These are phyloP conservation scores for Pleurozium schreberi DNA, from an alignment of 225 moss, liverwort and hornwort genomes.

Conservation along the genomic window DNA sequence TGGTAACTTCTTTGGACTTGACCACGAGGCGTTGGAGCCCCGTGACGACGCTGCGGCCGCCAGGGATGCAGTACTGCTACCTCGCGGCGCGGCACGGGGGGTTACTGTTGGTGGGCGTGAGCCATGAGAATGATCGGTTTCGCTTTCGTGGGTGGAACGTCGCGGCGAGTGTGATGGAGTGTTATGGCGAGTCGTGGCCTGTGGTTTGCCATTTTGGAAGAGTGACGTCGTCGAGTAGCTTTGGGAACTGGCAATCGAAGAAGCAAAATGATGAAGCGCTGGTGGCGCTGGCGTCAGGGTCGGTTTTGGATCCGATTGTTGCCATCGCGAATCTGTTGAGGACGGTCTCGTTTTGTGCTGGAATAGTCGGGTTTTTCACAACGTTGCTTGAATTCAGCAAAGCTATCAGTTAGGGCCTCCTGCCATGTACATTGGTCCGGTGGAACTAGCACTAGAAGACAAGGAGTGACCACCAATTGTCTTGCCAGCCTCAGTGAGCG, in stretches of 20 bases:
- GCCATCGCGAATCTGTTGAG: neutral
- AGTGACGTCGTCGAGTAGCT: neutral
- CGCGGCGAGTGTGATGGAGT: neutral
- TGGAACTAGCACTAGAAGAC: no score
- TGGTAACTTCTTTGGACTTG: constrained; percentile 5
- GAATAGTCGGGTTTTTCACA: neutral
- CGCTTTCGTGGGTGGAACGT: constrained; percentile 21
- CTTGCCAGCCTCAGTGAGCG: no score
- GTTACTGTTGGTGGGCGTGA: constrained; percentile 18
- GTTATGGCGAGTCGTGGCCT: neutral
- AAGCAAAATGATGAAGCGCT: neutral
- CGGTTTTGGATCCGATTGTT: neutral
- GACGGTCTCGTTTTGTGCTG: neutral
- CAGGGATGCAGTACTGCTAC: constrained; percentile 17
- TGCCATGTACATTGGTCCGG: no score
- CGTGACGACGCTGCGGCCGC: constrained; percentile 6
- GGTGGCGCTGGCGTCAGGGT: neutral
- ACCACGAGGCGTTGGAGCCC: constrained; percentile 15
- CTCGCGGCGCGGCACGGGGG: neutral
- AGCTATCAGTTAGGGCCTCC: neutral
- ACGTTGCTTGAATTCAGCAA: neutral
- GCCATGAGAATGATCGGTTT: neutral
- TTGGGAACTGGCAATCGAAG: neutral
- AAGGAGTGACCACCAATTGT: no score
- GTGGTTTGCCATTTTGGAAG: constrained; percentile 18